Evolutionary conservation across 148 eudicot species (phyloP), one percentile per base, ranked within the genome.

Genomic region (Spergularia bocconei): DNA sequence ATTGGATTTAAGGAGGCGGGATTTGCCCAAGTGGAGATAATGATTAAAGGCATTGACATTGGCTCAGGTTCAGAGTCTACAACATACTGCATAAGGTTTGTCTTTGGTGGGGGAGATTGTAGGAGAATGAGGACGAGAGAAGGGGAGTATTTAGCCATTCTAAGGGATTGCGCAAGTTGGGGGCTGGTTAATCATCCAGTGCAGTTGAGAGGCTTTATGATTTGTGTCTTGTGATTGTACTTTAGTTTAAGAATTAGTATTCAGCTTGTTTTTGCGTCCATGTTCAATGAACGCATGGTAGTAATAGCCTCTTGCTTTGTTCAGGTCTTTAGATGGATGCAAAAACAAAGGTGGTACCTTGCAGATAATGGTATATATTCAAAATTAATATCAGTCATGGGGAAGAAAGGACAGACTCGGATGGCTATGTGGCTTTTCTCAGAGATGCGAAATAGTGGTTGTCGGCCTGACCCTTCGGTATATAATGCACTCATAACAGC

Each of bases 351-450:
- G 71, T 92, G 98, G 97, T 92, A 92, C 76, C 75, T 92, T 23
- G 93, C 98, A 14, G 98, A 92, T 76, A 95, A 92, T 79, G 93
- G 96, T 33, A 86, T 95, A 39, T 95, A 95, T 72, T 94, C 96
- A 13, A 92, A 95, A 77, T 72, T 95, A 76, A 92, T 92, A 72
- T 95, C 96, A 15, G 93, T 92, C 13, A 95, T 92, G 97, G 98
- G 97, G 66, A 95, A 83, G 75, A 90, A 89, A 80, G 97, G 97
- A 71, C 98, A 92, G 77, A 92, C 87, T 25, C 81, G 96, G 44
- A 81, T 89, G 93, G 93, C 96, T 38, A 92, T 92, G 96, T 95
- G 98, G 98, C 93, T 89, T 44, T 92, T 95, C 91, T 92, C 98
- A 10, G 96, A 95, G 90, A 90, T 95, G 97, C 88, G 94, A 58